phyloP scores from a whole-genome alignment of 345 rosid species.

The Arabis hirsuta region DNA sequence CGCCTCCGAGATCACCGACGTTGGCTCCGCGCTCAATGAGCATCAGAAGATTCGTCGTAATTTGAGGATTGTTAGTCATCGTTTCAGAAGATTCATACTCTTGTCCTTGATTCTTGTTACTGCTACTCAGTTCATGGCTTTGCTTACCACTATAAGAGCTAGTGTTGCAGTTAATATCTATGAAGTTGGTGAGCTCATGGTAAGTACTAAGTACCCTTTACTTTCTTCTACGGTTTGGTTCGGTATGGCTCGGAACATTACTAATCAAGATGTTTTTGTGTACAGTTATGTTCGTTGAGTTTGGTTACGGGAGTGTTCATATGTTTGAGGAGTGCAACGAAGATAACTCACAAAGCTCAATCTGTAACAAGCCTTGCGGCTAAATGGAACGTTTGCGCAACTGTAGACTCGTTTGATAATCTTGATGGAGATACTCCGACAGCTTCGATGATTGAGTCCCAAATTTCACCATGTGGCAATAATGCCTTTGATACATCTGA shows the following conservation, averaged over 20 bases:
- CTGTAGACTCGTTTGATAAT: conserved; percentile 70
- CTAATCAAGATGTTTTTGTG: background rate
- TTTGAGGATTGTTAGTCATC: conserved; percentile 81
- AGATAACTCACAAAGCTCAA: conserved; percentile 85
- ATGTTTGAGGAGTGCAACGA: conserved; percentile 93
- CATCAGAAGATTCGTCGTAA: conserved; percentile 70
- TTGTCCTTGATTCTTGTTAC: conserved; percentile 65
- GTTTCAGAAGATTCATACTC: conserved; percentile 74
- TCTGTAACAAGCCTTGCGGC: conserved; percentile 86
- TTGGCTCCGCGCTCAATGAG: conserved; percentile 62
- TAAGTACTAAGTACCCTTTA: conserved; percentile 19
- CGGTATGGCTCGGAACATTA: no score
- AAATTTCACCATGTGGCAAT: conserved; percentile 34
- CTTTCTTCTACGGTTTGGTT: background rate
- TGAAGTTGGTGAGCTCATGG: conserved; percentile 84
- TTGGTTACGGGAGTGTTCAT: conserved; percentile 77
- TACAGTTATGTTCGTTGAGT: conserved; percentile 81
- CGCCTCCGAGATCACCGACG: conserved; percentile 67
- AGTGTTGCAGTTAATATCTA: conserved; percentile 63
- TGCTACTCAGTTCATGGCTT: conserved; percentile 71
- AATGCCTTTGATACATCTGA: conserved; percentile 47
- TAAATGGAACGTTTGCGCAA: conserved; percentile 89
- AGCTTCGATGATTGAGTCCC: conserved; percentile 39
- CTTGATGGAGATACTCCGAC: conserved; percentile 72
- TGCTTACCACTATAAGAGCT: conserved; percentile 65